Percentiles rank a stretch among this genome's conserved stretches.
Evolutionary conservation across 371 early-diverging fungal genomes (phyloP).

Genomic region (Mortierella sp.): DNA sequence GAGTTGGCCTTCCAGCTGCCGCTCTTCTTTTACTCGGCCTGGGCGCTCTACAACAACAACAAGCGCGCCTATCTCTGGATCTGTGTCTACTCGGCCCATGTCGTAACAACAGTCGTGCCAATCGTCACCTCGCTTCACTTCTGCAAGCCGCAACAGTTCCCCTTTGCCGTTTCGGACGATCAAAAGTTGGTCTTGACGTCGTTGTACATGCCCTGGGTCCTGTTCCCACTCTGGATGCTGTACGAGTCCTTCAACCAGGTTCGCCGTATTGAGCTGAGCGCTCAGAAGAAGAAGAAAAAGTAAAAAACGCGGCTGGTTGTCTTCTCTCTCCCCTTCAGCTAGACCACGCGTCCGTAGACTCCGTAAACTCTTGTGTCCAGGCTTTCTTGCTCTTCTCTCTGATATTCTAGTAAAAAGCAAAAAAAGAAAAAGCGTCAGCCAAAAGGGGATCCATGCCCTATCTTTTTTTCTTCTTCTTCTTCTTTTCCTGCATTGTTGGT

Average conservation of each 20-base stretch:
- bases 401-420: too few species aligned
- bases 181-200: slow-evolving; percentile 31
- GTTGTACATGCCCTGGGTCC: slow-evolving; percentile 36
- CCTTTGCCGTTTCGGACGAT: slow-evolving; percentile 27
- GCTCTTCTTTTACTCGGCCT: slow-evolving; percentile 42
- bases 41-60: slow-evolving; percentile 40
- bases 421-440: too few species aligned
- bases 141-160: slow-evolving; percentile 23
- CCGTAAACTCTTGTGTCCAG: too few species aligned
- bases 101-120: slow-evolving; percentile 51
- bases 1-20: slow-evolving; percentile 47
- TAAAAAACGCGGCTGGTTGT: too few species aligned
- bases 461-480: too few species aligned
- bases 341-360: too few species aligned
- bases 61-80: slow-evolving; percentile 29
- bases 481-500: too few species aligned
- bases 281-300: slow-evolving; percentile 10
- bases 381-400: too few species aligned
- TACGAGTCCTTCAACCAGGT: slow-evolving; percentile 44
- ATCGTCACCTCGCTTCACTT: slow-evolving; percentile 33
- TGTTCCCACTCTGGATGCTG: slow-evolving; percentile 52
- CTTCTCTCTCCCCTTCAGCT: too few species aligned
- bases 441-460: too few species aligned
- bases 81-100: slow-evolving; percentile 52
- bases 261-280: slow-evolving; percentile 24